A percentile compares a stretch with the other conserved stretches of the same genome.
phyloP scores from a whole-genome alignment of 164 flowering plant genomes.

The Dillenia suffruticosa region DNA sequence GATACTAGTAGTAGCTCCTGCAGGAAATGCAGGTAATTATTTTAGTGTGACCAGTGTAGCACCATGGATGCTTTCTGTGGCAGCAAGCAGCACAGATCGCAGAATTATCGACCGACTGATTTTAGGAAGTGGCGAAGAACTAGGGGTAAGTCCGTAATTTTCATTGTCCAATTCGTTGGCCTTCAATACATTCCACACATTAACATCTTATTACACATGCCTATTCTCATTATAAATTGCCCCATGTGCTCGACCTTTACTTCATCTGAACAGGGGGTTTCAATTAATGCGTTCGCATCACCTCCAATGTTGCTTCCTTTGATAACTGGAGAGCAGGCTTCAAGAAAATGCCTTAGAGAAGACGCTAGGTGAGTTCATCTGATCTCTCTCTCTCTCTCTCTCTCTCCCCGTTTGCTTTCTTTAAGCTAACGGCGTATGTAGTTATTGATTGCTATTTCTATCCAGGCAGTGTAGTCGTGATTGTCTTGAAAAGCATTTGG shows the following conservation, averaged over 20 bases:
- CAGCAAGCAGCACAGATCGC: conserved; percentile 32
- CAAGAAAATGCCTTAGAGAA: not conserved
- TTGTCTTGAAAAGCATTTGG: conserved; percentile 6
- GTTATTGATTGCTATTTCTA: not conserved
- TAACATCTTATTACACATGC: not conserved
- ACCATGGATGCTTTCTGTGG: conserved; percentile 32
- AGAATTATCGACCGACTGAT: conserved; percentile 13
- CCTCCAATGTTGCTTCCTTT: conserved; percentile 11
- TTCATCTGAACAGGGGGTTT: conserved; percentile 15
- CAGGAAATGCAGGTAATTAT: conserved; percentile 23
- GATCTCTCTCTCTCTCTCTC: not conserved
- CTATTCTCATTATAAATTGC: too few relatives aligned
- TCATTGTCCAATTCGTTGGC: not conserved
- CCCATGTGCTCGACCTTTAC: not conserved
- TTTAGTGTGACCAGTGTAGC: not conserved
- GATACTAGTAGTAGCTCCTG: conserved; percentile 13
- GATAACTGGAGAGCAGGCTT: conserved; percentile 8
- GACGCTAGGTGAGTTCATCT: conserved; percentile 2
- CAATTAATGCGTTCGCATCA: conserved; percentile 14
- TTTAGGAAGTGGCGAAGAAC: conserved; percentile 20
- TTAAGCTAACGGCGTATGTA: not conserved
- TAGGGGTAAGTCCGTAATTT: conserved; percentile 11
- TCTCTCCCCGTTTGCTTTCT: not conserved
- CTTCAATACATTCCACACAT: not conserved
- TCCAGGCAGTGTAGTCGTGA: not conserved